Evolutionary conservation across 2,329 filamentous ascomycete species (phyloP).

Genomic region (Beauveria sp.): DNA sequence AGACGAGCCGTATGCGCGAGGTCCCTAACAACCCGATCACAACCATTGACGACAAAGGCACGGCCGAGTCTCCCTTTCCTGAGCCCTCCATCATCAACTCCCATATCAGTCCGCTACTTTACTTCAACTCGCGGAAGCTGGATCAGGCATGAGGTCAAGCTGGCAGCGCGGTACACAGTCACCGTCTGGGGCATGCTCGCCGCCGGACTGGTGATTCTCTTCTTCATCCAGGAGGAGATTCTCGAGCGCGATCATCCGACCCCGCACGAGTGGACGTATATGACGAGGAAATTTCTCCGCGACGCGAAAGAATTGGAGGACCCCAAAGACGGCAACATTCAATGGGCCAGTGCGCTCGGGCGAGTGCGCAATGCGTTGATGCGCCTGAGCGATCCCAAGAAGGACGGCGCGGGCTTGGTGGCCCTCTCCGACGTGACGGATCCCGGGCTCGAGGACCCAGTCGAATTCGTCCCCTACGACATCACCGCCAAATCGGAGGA

Average conservation of each 20-base stretch:
- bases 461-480: slow-evolving; percentile 57
- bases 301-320: slow-evolving; percentile 52
- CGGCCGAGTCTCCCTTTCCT: slow-evolving; percentile 40
- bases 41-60: slow-evolving; percentile 22
- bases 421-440: slow-evolving; percentile 56
- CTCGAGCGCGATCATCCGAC: slow-evolving; percentile 72
- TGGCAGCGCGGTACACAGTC: slow-evolving; percentile 60
- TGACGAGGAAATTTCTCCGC: slow-evolving; percentile 61
- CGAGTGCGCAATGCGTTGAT: slow-evolving; percentile 52
- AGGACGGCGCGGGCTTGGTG: slow-evolving; percentile 59
- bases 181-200: slow-evolving; percentile 57
- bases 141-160: slow-evolving; percentile 62
- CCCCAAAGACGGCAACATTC: slow-evolving; percentile 42
- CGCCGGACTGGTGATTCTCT: slow-evolving; percentile 52
- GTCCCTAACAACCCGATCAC: slow-evolving; percentile 22
- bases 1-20: slow-evolving; percentile 16
- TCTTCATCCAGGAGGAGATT: slow-evolving; percentile 64
- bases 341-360: slow-evolving; percentile 62
- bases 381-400: slow-evolving; percentile 59
- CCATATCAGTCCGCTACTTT: slow-evolving; percentile 59
- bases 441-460: slow-evolving; percentile 58
- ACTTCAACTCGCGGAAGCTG: slow-evolving; percentile 70
- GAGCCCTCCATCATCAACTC: slow-evolving; percentile 38
- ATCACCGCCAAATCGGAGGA: slow-evolving; percentile 68
- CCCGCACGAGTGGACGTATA: slow-evolving; percentile 71